Evolutionary conservation across 75 land plant genomes (phyloP), one percentile per base, ranked within the genome.

Genomic region (Chamaecyparis obtusa): DNA sequence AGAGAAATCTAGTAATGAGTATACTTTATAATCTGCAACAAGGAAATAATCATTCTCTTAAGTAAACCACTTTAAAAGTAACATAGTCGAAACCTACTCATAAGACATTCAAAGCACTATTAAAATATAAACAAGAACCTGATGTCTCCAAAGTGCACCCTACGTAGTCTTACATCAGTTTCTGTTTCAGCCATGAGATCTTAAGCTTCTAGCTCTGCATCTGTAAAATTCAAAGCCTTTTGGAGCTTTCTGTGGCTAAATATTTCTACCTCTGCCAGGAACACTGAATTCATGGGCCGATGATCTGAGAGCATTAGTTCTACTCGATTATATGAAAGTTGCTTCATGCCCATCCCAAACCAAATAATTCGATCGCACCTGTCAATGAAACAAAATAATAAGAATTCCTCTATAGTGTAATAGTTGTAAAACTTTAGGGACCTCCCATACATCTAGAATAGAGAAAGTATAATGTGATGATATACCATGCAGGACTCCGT

Each of bases 361-460:
- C 96, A 97, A 5, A 95, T 85, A 80, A 97, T 92, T 14, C 99
- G 91, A 64, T 97, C 99, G 89, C 99, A 97, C 99, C 99, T 97
- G 89, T 36, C 2, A 41, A 83, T 30, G 27, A 89, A 83, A 87
- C 33, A 60, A 51, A 67, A 27, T 39, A 48, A 21, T 30, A 27
- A 39, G 87, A 14, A 11, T 51, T 51, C 16, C 16, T 33, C 41
- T 57, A n/a, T n/a, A 39, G 41, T 54, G 32, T 17, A 60, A 87
- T 35, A 35, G 60, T 33, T 32, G 17, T 49, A 51, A 21, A 39
- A 44, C 19, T 9, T 27, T 13, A 30, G 39, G n/a, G 7, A 14
- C 33, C 60, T 32, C 21, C 56, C 32, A 41, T 14, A 17, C 55
- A 84, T 33, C 35, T 48, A 16, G 37, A 84, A 32, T 69, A 84